A percentile compares a stretch with the other conserved stretches of the same genome.
Conservation (phyloP, 345 rosid species). For the Aegle marmelos region DNA sequence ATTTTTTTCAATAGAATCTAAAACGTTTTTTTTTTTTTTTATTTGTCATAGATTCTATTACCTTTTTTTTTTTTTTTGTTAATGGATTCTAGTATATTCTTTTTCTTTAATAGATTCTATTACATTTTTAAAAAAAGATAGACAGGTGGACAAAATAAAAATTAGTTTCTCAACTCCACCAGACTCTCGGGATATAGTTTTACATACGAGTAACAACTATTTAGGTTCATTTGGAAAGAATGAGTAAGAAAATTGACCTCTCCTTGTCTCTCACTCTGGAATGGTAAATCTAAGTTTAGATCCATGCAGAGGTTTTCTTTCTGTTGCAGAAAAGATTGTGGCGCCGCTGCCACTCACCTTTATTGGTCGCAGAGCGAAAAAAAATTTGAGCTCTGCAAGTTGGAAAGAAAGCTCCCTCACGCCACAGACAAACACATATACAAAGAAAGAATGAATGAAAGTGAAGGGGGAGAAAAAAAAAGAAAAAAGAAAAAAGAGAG, state of each 20-base stretch:
- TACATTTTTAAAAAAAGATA: no score
- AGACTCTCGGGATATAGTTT: no score
- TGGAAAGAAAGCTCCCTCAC: constrained; percentile 56
- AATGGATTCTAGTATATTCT: no score
- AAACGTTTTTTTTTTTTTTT: no score
- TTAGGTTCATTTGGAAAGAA: not conserved
- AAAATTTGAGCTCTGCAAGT: constrained; percentile 44
- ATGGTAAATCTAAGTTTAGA: not conserved
- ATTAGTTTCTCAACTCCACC: no score
- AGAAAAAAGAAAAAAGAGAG: not conserved
- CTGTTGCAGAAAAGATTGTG: constrained; percentile 22
- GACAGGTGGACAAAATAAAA: no score
- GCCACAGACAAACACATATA: constrained; percentile 15
- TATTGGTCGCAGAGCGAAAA: constrained; percentile 40
- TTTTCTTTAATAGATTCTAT: no score
- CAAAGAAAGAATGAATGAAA: constrained; percentile 9
- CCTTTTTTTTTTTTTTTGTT: no score
- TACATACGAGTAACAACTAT: no score
- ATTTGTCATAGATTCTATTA: no score
- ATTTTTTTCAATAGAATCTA: no score
- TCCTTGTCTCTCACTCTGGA: not conserved
- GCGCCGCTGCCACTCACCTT: constrained; percentile 30
- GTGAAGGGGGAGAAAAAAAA: not conserved
- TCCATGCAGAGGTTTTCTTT: not conserved
- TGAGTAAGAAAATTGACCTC: not conserved